Conservation (phyloP, 805 yeast genomes). For the Grigorovia humatica region DNA sequence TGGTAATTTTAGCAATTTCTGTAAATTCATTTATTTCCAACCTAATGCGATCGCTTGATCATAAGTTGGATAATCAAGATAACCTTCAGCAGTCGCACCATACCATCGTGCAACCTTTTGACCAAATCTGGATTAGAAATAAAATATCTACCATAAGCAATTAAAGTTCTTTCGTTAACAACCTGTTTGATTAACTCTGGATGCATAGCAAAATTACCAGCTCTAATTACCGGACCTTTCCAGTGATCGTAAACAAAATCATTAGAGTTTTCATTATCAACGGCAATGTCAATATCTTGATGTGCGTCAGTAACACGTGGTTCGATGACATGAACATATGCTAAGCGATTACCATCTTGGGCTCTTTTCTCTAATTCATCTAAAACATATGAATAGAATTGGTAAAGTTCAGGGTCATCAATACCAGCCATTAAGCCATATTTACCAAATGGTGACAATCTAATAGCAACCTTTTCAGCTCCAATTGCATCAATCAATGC, state of each 20-base stretch:
- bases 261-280: slow-evolving; percentile 21
- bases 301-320: slow-evolving; percentile 32
- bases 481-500: slow-evolving; percentile 43
- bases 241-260: slow-evolving; percentile 35
- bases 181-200: slow-evolving; percentile 23
- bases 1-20: no score
- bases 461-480: slow-evolving; percentile 35
- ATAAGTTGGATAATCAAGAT: slow-evolving; percentile 34
- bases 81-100: slow-evolving; percentile 29
- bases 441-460: slow-evolving; percentile 38
- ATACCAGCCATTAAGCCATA: slow-evolving; percentile 32
- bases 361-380: slow-evolving; percentile 32
- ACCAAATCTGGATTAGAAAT: slow-evolving; percentile 48
- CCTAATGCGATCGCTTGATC: slow-evolving; percentile 17
- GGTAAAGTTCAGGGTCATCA: slow-evolving; percentile 21
- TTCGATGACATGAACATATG: slow-evolving; percentile 37
- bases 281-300: slow-evolving; percentile 20
- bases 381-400: slow-evolving; percentile 32
- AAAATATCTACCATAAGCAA: slow-evolving; percentile 38
- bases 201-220: slow-evolving; percentile 28
- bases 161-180: slow-evolving; percentile 35
- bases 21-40: not conserved
- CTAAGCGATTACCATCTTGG: slow-evolving; percentile 28
- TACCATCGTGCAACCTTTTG: slow-evolving; percentile 33
- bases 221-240: slow-evolving; percentile 36